A percentile compares a stretch with the other conserved stretches of the same genome.
These are phyloP conservation scores for Penicillium herquei DNA, from an alignment of 495 filamentous ascomycete genomes.

Conservation along the genomic window DNA sequence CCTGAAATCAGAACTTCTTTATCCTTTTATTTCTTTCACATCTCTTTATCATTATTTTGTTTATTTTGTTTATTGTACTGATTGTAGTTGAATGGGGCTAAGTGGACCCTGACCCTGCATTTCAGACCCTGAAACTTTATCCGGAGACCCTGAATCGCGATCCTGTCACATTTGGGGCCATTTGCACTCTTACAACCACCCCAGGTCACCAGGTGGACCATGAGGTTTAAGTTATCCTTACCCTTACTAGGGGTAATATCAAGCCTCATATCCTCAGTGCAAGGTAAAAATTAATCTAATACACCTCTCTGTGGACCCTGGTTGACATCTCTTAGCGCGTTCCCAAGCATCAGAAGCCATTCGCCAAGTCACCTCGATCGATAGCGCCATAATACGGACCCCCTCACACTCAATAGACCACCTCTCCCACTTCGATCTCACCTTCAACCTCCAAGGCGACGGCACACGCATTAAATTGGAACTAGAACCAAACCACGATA, in stretches of 20 bases:
- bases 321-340: constrained; percentile 48
- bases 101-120: not conserved
- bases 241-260: constrained; percentile 18
- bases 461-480: constrained; percentile 71
- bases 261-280: constrained; percentile 16
- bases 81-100: not conserved
- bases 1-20: too few species aligned
- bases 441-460: constrained; percentile 68
- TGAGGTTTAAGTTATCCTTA: constrained; percentile 16
- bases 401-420: constrained; percentile 76
- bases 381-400: constrained; percentile 74
- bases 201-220: constrained; percentile 2
- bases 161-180: not conserved
- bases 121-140: constrained; percentile 2
- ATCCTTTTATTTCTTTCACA: not conserved
- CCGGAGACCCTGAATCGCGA: constrained; percentile 2
- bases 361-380: constrained; percentile 67
- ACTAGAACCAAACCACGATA: constrained; percentile 90
- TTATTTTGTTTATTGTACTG: not conserved
- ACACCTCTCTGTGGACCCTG: not conserved
- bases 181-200: too few species aligned
- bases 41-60: not conserved
- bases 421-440: constrained; percentile 76
- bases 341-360: constrained; percentile 77
- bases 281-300: constrained; percentile 20